Percentiles rank a stretch among this genome's conserved stretches.
Conservation (phyloP, 495 filamentous ascomycete species). For the Pseudevernia furfuracea region DNA sequence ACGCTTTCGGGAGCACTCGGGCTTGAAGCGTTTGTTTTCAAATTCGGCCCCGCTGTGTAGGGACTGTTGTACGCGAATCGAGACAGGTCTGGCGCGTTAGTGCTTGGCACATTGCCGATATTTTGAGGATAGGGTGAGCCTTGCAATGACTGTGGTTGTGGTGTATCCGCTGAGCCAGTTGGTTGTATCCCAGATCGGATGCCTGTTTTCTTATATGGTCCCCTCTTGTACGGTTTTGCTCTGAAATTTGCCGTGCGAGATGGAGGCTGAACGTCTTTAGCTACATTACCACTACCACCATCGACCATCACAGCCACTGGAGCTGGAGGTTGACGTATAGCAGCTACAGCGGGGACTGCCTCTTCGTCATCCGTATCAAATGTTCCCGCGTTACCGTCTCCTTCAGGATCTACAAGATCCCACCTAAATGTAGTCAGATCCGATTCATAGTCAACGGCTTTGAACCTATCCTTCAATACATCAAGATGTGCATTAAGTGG, state of each 20-base stretch:
- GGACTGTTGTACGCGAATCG: background rate
- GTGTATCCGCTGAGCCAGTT: background rate
- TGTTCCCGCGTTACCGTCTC: background rate
- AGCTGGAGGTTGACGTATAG: conserved; percentile 8
- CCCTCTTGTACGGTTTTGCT: background rate
- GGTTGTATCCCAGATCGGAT: background rate
- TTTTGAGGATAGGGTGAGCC: background rate
- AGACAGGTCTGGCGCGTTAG: background rate
- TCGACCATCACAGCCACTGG: background rate
- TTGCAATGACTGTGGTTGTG: background rate
- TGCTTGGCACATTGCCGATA: background rate
- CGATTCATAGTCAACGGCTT: conserved; percentile 33
- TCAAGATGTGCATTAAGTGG: conserved; percentile 54
- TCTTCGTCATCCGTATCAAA: conserved; percentile 18
- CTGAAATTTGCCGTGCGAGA: background rate
- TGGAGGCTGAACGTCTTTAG: background rate
- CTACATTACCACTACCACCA: background rate
- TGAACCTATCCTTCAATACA: conserved; percentile 37
- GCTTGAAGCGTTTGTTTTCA: conserved; percentile 20
- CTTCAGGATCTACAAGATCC: conserved; percentile 56
- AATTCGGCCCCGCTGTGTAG: conserved; percentile 10
- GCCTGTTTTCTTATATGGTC: background rate
- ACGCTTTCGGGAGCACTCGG: conserved; percentile 8
- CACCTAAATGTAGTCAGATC: conserved; percentile 60
- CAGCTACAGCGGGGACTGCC: background rate